These are phyloP conservation scores for Lasiosphaeria hispida DNA, from an alignment of 495 filamentous ascomycete genomes.

Conservation along the genomic window DNA sequence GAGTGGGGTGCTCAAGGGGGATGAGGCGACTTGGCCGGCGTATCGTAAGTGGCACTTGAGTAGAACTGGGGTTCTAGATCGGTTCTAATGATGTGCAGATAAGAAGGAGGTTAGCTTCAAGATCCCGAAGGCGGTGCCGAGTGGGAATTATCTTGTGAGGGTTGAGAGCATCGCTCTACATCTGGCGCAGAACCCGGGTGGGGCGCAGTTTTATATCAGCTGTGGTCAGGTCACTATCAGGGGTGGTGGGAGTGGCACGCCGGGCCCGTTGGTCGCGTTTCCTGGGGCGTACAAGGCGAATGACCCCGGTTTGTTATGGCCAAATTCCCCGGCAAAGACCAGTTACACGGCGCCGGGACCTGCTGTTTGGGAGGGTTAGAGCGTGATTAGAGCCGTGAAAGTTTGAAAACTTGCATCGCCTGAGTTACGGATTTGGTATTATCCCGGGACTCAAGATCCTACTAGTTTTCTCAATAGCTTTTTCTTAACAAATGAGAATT, in stretches of 20 bases:
- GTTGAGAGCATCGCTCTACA: constrained; percentile 52
- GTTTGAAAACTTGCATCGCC: too few relatives aligned
- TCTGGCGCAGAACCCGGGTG: constrained; percentile 34
- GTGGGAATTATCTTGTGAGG: constrained; percentile 48
- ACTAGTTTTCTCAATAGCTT: too few relatives aligned
- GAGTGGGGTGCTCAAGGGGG: constrained; percentile 16
- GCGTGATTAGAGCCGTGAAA: too few relatives aligned
- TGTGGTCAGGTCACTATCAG: constrained; percentile 45
- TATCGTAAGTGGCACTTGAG: constrained; percentile 27
- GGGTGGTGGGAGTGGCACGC: constrained; percentile 38
- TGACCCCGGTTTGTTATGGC: constrained; percentile 30
- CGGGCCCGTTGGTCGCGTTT: constrained; percentile 36
- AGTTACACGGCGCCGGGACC: constrained; percentile 40
- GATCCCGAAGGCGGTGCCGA: constrained; percentile 40
- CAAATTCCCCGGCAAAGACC: constrained; percentile 15
- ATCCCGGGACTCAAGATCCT: too few relatives aligned
- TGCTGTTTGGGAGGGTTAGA: constrained; percentile 29
- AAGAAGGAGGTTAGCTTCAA: constrained; percentile 29
- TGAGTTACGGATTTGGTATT: too few relatives aligned
- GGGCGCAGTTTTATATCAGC: constrained; percentile 49
- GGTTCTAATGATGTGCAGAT: constrained; percentile 5
- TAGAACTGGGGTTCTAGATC: neutral
- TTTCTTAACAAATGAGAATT: too few relatives aligned
- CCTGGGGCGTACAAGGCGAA: constrained; percentile 33
- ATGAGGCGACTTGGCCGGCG: constrained; percentile 31